These are phyloP conservation scores for Lipomyces lipofer DNA, from an alignment of 805 yeast species.

Conservation along the genomic window DNA sequence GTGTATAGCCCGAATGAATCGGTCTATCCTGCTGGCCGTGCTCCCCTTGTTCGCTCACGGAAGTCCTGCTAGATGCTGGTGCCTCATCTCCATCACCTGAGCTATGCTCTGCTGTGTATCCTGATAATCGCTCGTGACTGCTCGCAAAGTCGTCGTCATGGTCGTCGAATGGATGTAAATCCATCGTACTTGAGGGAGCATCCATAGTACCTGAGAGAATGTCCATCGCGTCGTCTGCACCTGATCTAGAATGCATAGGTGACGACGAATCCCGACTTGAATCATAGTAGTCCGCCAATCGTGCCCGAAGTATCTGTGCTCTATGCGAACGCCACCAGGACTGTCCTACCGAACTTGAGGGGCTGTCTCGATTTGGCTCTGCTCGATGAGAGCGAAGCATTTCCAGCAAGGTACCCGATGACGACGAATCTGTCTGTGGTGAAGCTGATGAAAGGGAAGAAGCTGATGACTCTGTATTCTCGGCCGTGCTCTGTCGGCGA, in stretches of 20 bases:
- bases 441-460: slow-evolving; percentile 4
- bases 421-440: background rate
- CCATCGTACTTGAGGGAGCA: background rate
- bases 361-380: background rate
- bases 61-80: background rate
- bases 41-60: no score
- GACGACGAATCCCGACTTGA: background rate
- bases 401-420: background rate
- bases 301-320: background rate
- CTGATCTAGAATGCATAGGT: background rate
- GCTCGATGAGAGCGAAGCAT: background rate
- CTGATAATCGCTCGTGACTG: background rate
- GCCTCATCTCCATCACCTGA: background rate
- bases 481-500: background rate
- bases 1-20: no score
- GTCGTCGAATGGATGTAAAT: background rate
- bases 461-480: slow-evolving; percentile 2
- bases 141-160: background rate
- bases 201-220: background rate
- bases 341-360: background rate
- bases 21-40: no score
- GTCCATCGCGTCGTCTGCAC: background rate
- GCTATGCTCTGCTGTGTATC: background rate
- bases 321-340: background rate
- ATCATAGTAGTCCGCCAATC: background rate